Conservation (phyloP, 306 rosid species). For the Malus orientalis region DNA sequence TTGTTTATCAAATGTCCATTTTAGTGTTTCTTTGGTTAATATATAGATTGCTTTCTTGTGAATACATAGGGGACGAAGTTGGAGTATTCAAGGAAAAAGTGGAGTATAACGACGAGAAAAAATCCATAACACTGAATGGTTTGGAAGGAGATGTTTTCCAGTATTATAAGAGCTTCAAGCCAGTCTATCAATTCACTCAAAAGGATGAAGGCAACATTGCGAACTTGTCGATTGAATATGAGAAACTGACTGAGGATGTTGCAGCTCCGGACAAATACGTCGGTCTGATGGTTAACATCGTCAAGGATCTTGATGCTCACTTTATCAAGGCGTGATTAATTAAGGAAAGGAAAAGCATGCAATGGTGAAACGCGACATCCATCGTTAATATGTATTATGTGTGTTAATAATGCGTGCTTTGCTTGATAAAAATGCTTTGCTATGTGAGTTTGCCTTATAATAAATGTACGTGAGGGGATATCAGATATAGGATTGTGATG, state of each 20-base stretch:
- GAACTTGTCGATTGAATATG: conserved; percentile 15
- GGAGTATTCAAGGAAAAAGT: conserved; percentile 26
- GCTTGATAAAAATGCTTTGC: not conserved
- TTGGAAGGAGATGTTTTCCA: conserved; percentile 25
- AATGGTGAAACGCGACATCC: not conserved
- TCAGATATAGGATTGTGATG: too few relatives aligned
- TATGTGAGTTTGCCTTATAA: not conserved
- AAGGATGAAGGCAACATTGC: conserved; percentile 15
- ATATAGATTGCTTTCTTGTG: not conserved
- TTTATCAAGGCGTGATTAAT: conserved; percentile 9
- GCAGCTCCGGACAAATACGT: conserved; percentile 26
- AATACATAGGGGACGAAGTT: conserved; percentile 7
- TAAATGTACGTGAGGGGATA: not conserved
- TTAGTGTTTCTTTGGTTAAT: not conserved
- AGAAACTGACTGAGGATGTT: conserved; percentile 9
- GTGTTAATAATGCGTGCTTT: not conserved
- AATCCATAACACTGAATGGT: conserved; percentile 3
- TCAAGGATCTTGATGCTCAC: conserved; percentile 30
- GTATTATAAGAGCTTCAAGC: conserved; percentile 21
- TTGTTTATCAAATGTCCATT: too few relatives aligned
- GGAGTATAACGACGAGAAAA: conserved; percentile 22
- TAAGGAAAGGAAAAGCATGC: not conserved
- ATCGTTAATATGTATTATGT: not conserved
- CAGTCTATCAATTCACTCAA: conserved; percentile 6
- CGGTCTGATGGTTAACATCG: conserved; percentile 10